A percentile compares a stretch with the other conserved stretches of the same genome.
phyloP scores from a whole-genome alignment of 2,329 filamentous ascomycete species.

The Fusarium sp. region DNA sequence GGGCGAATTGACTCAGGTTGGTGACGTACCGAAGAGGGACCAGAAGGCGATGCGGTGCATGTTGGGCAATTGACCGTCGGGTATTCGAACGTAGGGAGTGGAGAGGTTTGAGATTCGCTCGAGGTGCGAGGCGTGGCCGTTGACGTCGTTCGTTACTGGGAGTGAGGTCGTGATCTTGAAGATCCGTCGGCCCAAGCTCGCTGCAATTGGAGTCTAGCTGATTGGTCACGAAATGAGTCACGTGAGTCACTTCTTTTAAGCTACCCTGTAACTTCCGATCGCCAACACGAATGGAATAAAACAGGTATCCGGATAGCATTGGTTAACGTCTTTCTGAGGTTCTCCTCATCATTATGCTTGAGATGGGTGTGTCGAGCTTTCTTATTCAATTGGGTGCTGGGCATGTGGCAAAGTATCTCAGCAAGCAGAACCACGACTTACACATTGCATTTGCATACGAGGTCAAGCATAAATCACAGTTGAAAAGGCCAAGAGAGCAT shows the following conservation, averaged over 20 bases:
- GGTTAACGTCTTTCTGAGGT: too few relatives aligned
- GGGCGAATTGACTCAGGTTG: constrained; percentile 33
- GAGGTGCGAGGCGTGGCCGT: constrained; percentile 36
- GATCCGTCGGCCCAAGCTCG: constrained; percentile 44
- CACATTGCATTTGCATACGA: too few relatives aligned
- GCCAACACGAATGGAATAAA: not conserved
- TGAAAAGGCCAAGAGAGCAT: not conserved
- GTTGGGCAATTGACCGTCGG: constrained; percentile 51
- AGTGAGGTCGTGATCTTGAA: constrained; percentile 47
- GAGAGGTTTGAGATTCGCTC: constrained; percentile 37
- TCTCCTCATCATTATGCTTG: too few relatives aligned
- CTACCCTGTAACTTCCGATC: constrained; percentile 27
- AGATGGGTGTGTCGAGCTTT: not conserved
- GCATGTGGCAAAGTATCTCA: rapidly evolving
- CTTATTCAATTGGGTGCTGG: rapidly evolving
- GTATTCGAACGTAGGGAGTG: constrained; percentile 22
- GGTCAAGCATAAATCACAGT: not conserved
- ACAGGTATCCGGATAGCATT: not conserved
- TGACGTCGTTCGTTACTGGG: constrained; percentile 42
- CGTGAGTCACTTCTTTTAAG: constrained; percentile 8
- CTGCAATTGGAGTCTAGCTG: constrained; percentile 44
- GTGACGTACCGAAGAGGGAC: constrained; percentile 83
- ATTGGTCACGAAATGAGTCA: constrained; percentile 42
- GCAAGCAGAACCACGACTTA: too few relatives aligned
- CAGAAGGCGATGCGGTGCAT: constrained; percentile 82